Conservation (phyloP, 352 stramenopile species). For the Pythium dissimile region DNA sequence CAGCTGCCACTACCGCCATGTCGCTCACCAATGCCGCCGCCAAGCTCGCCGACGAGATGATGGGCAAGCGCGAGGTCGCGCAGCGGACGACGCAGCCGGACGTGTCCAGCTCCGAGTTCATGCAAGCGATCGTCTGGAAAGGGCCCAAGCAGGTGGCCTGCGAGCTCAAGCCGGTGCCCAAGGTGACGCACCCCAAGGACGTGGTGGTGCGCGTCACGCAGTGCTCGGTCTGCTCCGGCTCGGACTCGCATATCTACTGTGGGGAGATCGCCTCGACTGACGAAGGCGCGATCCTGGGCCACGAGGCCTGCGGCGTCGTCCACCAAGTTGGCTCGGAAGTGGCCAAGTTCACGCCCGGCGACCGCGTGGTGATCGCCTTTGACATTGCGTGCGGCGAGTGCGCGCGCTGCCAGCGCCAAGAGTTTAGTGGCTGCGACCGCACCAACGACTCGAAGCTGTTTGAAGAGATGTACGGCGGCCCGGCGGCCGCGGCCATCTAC, state of each 20-base stretch:
- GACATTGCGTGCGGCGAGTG: constrained; percentile 34
- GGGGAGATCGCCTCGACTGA: constrained; percentile 32
- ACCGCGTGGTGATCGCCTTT: constrained; percentile 39
- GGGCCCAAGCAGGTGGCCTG: constrained; percentile 26
- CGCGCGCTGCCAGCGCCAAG: constrained; percentile 21
- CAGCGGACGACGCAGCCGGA: constrained; percentile 28
- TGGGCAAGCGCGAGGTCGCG: constrained; percentile 29
- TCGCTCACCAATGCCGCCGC: constrained; percentile 28
- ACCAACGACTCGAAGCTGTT: constrained; percentile 37
- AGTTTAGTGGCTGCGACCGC: constrained; percentile 31
- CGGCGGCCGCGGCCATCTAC: constrained; percentile 23
- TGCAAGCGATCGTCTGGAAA: constrained; percentile 37
- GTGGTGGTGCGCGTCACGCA: constrained; percentile 27
- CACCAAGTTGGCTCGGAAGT: constrained; percentile 28
- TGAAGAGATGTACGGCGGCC: constrained; percentile 30
- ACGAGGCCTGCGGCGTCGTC: constrained; percentile 35
- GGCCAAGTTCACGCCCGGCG: constrained; percentile 27
- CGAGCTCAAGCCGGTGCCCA: constrained; percentile 24
- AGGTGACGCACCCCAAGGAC: constrained; percentile 31
- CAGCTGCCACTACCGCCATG: constrained; percentile 3
- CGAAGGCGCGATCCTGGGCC: constrained; percentile 32
- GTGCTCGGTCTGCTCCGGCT: constrained; percentile 30
- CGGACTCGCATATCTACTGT: constrained; percentile 32
- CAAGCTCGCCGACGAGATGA: constrained; percentile 30
- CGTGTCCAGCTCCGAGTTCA: constrained; percentile 22